Conservation (phyloP, 495 filamentous ascomycete genomes). For the Filosporella fistucella region DNA sequence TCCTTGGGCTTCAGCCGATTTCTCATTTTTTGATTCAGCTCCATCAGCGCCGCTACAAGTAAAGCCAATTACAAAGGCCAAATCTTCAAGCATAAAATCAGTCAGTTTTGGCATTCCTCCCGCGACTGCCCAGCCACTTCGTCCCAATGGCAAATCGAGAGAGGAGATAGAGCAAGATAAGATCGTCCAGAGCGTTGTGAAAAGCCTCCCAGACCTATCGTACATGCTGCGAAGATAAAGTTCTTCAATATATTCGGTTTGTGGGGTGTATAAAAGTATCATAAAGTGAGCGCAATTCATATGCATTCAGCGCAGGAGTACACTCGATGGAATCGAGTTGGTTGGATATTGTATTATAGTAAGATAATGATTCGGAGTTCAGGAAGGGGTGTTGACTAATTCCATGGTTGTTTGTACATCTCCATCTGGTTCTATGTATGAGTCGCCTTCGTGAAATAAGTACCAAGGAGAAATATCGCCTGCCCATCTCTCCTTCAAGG, state of each 20-base stretch:
- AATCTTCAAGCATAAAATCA: conserved; percentile 14
- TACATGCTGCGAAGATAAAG: conserved; percentile 42
- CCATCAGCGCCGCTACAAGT: neutral
- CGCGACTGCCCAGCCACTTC: neutral
- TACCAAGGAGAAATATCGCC: too few relatives aligned
- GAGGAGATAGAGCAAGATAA: conserved; percentile 27
- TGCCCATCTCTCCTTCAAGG: too few relatives aligned
- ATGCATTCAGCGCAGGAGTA: conserved; percentile 10
- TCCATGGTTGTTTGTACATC: too few relatives aligned
- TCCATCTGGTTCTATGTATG: too few relatives aligned
- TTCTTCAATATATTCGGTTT: too few relatives aligned
- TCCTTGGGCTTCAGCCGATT: conserved; percentile 32
- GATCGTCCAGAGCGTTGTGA: conserved; percentile 33
- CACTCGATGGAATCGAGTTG: neutral
- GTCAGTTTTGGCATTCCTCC: conserved; percentile 13
- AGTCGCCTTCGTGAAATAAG: too few relatives aligned
- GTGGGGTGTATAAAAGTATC: too few relatives aligned
- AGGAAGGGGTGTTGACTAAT: too few relatives aligned
- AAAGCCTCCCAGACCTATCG: conserved; percentile 43
- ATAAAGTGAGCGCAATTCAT: neutral
- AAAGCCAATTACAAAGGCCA: neutral
- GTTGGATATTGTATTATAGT: neutral
- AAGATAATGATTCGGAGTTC: too few relatives aligned
- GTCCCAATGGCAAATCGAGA: conserved; percentile 16
- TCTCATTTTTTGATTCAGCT: conserved; percentile 33